phyloP scores from a whole-genome alignment of 2,329 filamentous ascomycete species.

The Hypocrella siamensis region DNA sequence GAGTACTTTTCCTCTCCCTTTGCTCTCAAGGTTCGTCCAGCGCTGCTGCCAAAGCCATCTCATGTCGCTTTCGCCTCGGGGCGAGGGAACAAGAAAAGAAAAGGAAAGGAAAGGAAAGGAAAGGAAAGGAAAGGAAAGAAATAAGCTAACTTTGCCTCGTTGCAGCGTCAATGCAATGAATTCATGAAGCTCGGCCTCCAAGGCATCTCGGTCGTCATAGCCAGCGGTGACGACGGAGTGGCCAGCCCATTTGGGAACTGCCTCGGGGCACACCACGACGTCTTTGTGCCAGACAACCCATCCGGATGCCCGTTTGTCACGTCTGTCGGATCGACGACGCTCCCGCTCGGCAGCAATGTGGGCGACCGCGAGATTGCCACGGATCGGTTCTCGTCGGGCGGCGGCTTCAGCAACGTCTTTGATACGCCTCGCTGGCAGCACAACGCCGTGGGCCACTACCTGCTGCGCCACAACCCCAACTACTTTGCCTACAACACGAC shows the following conservation, averaged over 20 bases:
- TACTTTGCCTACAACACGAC: slow-evolving; percentile 7
- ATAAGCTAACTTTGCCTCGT: not conserved
- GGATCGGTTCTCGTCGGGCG: slow-evolving; percentile 26
- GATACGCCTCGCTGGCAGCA: slow-evolving; percentile 29
- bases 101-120: not conserved
- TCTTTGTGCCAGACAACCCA: slow-evolving; percentile 32
- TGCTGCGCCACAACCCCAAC: slow-evolving; percentile 5
- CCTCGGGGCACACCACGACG: slow-evolving; percentile 14
- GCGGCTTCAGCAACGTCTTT: slow-evolving; percentile 35
- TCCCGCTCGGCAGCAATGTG: slow-evolving; percentile 5
- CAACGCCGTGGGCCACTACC: slow-evolving; percentile 8
- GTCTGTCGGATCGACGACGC: slow-evolving; percentile 31
- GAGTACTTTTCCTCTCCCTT: slow-evolving; percentile 21
- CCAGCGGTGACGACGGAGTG: slow-evolving; percentile 15
- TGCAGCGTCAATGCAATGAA: slow-evolving; percentile 22
- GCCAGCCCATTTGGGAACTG: slow-evolving; percentile 6
- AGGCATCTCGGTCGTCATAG: slow-evolving; percentile 23
- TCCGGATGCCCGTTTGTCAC: slow-evolving; percentile 32
- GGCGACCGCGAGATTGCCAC: slow-evolving; percentile 5
- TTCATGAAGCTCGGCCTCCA: slow-evolving; percentile 30
- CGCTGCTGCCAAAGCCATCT: no score
- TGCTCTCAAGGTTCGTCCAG: slow-evolving; percentile 22
- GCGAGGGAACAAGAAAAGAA: not conserved
- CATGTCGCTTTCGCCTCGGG: no score
- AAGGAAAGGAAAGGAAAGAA: not conserved